Evolutionary conservation across 225 moss, liverwort and hornwort species (phyloP).

Genomic region (Climacium dendroides): DNA sequence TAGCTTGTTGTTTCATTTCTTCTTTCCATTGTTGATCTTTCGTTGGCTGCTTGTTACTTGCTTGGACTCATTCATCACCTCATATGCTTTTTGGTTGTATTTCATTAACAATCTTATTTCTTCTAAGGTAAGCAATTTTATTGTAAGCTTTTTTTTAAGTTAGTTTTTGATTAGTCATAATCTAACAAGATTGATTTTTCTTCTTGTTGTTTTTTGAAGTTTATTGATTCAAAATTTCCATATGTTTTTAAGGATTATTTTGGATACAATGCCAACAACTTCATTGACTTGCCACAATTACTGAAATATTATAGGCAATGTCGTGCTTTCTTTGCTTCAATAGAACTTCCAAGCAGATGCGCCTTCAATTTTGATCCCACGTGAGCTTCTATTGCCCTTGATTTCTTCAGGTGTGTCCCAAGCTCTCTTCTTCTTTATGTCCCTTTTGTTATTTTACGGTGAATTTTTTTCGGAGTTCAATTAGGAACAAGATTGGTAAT

Average conservation of each 20-base stretch:
- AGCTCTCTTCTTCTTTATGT: too few relatives aligned
- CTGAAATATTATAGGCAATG: background rate
- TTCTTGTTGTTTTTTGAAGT: background rate
- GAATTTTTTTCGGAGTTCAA: background rate
- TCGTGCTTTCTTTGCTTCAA: too few relatives aligned
- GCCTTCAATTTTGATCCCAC: background rate
- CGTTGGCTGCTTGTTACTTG: background rate
- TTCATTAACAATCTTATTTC: too few relatives aligned
- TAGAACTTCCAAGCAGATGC: fast-evolving
- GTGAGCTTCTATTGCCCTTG: background rate
- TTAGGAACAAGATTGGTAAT: fast-evolving
- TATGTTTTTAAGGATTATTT: background rate
- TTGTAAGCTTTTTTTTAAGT: too few relatives aligned
- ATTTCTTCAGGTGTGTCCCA: background rate
- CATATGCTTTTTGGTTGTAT: background rate
- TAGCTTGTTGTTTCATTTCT: background rate
- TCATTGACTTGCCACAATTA: too few relatives aligned
- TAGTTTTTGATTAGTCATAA: too few relatives aligned
- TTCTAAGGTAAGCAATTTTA: too few relatives aligned
- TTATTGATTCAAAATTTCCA: too few relatives aligned
- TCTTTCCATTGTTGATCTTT: background rate
- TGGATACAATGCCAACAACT: background rate
- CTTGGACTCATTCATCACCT: fast-evolving
- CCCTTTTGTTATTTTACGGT: background rate
- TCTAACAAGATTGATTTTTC: background rate